Evolutionary conservation across 768 basidiomycete species (phyloP).

Genomic region (Cubamyces sp.): DNA sequence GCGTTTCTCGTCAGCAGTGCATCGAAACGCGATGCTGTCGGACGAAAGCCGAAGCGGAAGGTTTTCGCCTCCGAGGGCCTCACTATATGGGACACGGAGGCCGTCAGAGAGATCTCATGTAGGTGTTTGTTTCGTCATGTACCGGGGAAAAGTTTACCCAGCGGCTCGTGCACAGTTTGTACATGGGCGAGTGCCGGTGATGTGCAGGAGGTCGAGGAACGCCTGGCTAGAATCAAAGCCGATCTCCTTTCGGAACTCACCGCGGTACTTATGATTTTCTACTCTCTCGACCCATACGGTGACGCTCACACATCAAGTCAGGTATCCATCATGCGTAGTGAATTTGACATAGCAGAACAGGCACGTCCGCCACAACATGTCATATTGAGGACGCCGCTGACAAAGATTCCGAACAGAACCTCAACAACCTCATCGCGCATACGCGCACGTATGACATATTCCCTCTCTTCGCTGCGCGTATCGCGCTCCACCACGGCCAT

Average conservation of each 20-base stretch:
- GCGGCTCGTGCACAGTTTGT: conserved; percentile 45
- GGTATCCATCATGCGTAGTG: conserved; percentile 69
- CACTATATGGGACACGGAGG: conserved; percentile 51
- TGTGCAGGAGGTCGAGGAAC: conserved; percentile 48
- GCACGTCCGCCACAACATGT: conserved; percentile 42
- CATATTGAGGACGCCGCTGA: background rate
- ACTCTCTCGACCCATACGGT: background rate
- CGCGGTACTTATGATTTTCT: conserved; percentile 46
- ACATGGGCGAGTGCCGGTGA: conserved; percentile 58
- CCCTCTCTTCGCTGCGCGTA: conserved; percentile 56
- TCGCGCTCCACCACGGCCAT: conserved; percentile 72
- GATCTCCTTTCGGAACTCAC: conserved; percentile 74
- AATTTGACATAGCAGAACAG: conserved; percentile 65
- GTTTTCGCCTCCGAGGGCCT: conserved; percentile 71
- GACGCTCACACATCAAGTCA: conserved; percentile 31
- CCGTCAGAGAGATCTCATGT: conserved; percentile 45
- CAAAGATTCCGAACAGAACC: conserved; percentile 35
- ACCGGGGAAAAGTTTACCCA: background rate
- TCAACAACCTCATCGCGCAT: conserved; percentile 60
- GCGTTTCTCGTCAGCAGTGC: conserved; percentile 69
- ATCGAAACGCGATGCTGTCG: conserved; percentile 74
- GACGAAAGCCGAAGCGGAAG: conserved; percentile 72
- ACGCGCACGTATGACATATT: conserved; percentile 64
- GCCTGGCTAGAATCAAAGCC: conserved; percentile 65
- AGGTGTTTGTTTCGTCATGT: conserved; percentile 27